Evolutionary conservation across 495 filamentous ascomycete genomes (phyloP).

Genomic region (Penicillium malachiteum): DNA sequence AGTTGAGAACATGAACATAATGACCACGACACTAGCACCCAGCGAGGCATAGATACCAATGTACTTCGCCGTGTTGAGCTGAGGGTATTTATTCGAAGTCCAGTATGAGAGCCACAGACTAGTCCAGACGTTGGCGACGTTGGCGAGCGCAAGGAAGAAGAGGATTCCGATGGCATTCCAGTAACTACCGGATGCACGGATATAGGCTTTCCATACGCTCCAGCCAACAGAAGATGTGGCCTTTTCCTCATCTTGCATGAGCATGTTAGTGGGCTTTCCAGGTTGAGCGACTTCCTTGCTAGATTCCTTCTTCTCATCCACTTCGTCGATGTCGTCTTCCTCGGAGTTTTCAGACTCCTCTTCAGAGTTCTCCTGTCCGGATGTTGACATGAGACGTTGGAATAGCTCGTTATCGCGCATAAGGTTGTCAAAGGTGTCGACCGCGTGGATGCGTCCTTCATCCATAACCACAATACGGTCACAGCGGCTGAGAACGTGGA

Average conservation of each 20-base stretch:
- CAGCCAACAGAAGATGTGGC: constrained; percentile 79
- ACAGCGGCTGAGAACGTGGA: constrained; percentile 86
- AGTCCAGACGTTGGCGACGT: constrained; percentile 81
- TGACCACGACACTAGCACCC: constrained; percentile 64
- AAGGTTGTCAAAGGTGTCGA: constrained; percentile 86
- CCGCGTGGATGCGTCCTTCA: constrained; percentile 72
- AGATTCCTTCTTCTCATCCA: constrained; percentile 35
- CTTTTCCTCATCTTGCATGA: constrained; percentile 93
- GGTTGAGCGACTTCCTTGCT: constrained; percentile 55
- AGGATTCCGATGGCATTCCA: constrained; percentile 66
- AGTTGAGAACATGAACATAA: constrained; percentile 79
- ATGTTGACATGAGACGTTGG: constrained; percentile 77
- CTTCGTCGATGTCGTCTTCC: constrained; percentile 42
- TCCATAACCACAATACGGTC: constrained; percentile 92
- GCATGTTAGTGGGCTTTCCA: constrained; percentile 53
- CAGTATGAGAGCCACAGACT: constrained; percentile 93
- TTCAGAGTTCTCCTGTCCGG: constrained; percentile 67
- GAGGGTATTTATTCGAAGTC: constrained; percentile 68
- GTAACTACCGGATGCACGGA: constrained; percentile 75
- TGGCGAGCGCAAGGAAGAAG: constrained; percentile 63
- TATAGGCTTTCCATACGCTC: constrained; percentile 79
- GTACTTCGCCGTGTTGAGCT: constrained; percentile 60
- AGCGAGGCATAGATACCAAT: constrained; percentile 86
- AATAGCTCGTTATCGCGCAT: constrained; percentile 75
- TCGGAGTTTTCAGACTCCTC: constrained; percentile 43